These are phyloP conservation scores for Scopulariopsis brevicaulis DNA, from an alignment of 2,329 filamentous ascomycete species.

Conservation along the genomic window DNA sequence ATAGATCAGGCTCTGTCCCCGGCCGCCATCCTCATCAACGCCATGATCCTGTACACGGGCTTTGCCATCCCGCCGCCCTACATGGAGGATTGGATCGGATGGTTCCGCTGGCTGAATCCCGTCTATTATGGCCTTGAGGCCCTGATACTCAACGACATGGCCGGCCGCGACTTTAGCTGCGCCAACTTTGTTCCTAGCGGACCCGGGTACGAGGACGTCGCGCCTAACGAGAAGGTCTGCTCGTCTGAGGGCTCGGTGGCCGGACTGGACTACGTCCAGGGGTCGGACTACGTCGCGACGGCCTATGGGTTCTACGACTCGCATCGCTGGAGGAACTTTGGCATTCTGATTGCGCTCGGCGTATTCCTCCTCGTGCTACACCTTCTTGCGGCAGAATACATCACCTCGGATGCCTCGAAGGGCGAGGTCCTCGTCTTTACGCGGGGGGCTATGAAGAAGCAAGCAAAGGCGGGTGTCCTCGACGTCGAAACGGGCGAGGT, in stretches of 20 bases:
- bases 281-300: conserved; percentile 31
- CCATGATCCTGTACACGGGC: conserved; percentile 44
- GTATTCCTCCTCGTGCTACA: conserved; percentile 35
- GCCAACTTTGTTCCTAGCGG: conserved; percentile 11
- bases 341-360: conserved; percentile 46
- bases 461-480: neutral
- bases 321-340: conserved; percentile 53
- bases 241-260: conserved; percentile 32
- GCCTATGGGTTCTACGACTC: conserved; percentile 33
- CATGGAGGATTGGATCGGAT: conserved; percentile 21
- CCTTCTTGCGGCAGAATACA: conserved; percentile 35
- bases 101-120: conserved; percentile 56
- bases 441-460: conserved; percentile 19
- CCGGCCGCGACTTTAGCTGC: conserved; percentile 20
- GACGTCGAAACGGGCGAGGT: neutral
- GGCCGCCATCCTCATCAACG: conserved; percentile 37
- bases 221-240: conserved; percentile 26
- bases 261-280: conserved; percentile 30
- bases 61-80: conserved; percentile 30
- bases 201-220: conserved; percentile 16
- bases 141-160: conserved; percentile 15
- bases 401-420: conserved; percentile 40
- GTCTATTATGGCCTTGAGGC: conserved; percentile 38
- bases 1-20: conserved; percentile 37
- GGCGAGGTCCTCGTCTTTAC: conserved; percentile 50